These are phyloP conservation scores for Komagataella kurtzmanii DNA, from an alignment of 805 yeast genomes.

Conservation along the genomic window DNA sequence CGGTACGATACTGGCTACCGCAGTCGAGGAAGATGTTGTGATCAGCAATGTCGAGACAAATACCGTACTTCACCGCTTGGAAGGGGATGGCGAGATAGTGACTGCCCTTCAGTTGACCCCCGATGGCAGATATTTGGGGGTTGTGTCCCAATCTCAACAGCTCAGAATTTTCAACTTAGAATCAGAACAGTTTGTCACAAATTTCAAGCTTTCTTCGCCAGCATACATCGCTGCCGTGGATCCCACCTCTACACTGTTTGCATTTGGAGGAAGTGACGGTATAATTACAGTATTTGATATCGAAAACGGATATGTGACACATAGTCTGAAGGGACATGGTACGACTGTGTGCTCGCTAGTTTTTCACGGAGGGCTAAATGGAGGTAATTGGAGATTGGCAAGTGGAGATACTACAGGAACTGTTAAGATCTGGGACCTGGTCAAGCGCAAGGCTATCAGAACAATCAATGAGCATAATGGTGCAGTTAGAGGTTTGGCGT, in stretches of 20 bases:
- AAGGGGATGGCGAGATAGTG: conserved; percentile 75
- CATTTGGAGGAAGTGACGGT: conserved; percentile 95
- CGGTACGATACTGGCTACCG: conserved; percentile 60
- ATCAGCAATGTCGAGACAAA: conserved; percentile 53
- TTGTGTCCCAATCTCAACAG: conserved; percentile 75
- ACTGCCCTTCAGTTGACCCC: conserved; percentile 70
- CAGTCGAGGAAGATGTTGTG: conserved; percentile 64
- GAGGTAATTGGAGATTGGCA: conserved; percentile 64
- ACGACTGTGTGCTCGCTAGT: conserved; percentile 65
- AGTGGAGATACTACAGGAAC: conserved; percentile 53
- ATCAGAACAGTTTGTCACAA: conserved; percentile 26
- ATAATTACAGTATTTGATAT: conserved; percentile 85
- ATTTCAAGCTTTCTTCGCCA: conserved; percentile 61
- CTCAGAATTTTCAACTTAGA: conserved; percentile 49
- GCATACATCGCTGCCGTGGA: conserved; percentile 70
- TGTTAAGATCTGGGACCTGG: conserved; percentile 51
- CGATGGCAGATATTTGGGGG: conserved; percentile 56
- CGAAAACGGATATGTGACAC: conserved; percentile 78
- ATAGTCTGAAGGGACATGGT: conserved; percentile 87
- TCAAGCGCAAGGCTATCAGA: conserved; percentile 53
- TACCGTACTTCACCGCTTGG: conserved; percentile 41
- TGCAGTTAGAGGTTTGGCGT: conserved; percentile 78
- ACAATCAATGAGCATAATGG: conserved; percentile 61
- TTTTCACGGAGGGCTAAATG: conserved; percentile 63
- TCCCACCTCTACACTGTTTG: conserved; percentile 70